Evolutionary conservation across 345 rosid genomes (phyloP), one percentile per base, ranked within the genome.

Genomic region (Xanthoceras sorbifolium): DNA sequence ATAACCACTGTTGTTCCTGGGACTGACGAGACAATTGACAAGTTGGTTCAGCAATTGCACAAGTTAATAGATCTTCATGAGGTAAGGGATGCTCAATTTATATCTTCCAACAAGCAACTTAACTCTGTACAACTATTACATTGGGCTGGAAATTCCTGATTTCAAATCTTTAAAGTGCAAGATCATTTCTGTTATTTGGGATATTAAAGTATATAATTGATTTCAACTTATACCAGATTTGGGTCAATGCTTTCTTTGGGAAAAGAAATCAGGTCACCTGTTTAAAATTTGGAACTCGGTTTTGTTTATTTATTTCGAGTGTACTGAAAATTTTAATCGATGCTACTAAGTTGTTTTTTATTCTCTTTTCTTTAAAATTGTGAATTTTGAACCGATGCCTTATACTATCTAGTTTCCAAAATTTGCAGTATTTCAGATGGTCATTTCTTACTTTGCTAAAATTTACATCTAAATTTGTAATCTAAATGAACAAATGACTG

Each of bases 1-100:
- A 89, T 90, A 44, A 92, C 93, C 6, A 88, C 93, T 17, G 94
- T 92, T 75, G 86, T 92, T 72, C 92, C 97, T 10, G 97, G 86
- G 29, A 92, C 92, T n/a, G 91, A 92, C 81, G 92, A 88, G 77
- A 80, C 88, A 57, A 88, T 89, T 52, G 82, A 85, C 80, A 85
- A 90, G 82, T 81, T 90, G 82, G 87, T 86, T 69, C 87, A 90
- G 81, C 97, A 90, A 74, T 90, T 92, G 67, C 87, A 82, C 68
- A 92, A 92, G 81, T 79, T 92, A 60, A 74, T 90, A 52, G 93
- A 89, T 64, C 86, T 92, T 78, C 89, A 89, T 9, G 92, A 90
- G 90, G 94, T 90, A 76, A 79, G 87, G 18, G 17, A 20, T 32
- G 62, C 48, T 65, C 29, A 54, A 20, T 36, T 72, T 67, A 32